A percentile compares a stretch with the other conserved stretches of the same genome.
phyloP scores from a whole-genome alignment of 2,329 filamentous ascomycete species.

The Aspergillus ibericus region DNA sequence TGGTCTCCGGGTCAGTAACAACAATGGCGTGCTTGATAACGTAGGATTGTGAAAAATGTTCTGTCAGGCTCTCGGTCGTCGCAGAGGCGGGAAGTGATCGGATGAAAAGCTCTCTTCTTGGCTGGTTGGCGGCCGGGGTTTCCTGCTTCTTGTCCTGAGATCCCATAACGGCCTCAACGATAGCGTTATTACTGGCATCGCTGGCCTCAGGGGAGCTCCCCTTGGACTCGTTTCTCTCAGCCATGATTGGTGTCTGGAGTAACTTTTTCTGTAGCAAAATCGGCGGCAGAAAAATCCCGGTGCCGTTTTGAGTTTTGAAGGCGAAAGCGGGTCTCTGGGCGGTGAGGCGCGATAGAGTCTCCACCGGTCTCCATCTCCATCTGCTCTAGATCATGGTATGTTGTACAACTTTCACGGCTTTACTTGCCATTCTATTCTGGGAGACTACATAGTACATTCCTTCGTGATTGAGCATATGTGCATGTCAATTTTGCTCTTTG shows the following conservation, averaged over 20 bases:
- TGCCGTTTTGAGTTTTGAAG: slow-evolving; percentile 9
- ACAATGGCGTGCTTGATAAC: slow-evolving; percentile 96
- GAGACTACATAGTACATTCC: no score
- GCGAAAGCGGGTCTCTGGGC: slow-evolving; percentile 21
- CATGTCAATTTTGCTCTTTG: no score
- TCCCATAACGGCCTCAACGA: slow-evolving; percentile 21
- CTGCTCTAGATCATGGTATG: neutral
- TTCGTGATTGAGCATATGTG: no score
- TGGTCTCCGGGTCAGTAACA: slow-evolving; percentile 80
- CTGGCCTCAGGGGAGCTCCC: slow-evolving; percentile 34
- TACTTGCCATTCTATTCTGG: neutral
- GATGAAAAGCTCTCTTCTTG: slow-evolving; percentile 77
- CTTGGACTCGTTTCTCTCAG: slow-evolving; percentile 29
- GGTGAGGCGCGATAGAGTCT: slow-evolving; percentile 19
- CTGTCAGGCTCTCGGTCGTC: slow-evolving; percentile 79
- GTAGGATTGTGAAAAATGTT: slow-evolving; percentile 90
- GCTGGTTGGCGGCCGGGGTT: slow-evolving; percentile 27
- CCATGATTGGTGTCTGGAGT: slow-evolving; percentile 11
- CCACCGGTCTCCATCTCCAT: neutral
- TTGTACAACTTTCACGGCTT: neutral
- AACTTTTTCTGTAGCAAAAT: slow-evolving; percentile 30
- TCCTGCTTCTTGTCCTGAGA: slow-evolving; percentile 24
- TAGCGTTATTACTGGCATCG: slow-evolving; percentile 12
- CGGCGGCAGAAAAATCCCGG: slow-evolving; percentile 36
- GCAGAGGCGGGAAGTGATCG: slow-evolving; percentile 76